Conservation (phyloP, 768 basidiomycete species). For the Psilocybe azurescens region DNA sequence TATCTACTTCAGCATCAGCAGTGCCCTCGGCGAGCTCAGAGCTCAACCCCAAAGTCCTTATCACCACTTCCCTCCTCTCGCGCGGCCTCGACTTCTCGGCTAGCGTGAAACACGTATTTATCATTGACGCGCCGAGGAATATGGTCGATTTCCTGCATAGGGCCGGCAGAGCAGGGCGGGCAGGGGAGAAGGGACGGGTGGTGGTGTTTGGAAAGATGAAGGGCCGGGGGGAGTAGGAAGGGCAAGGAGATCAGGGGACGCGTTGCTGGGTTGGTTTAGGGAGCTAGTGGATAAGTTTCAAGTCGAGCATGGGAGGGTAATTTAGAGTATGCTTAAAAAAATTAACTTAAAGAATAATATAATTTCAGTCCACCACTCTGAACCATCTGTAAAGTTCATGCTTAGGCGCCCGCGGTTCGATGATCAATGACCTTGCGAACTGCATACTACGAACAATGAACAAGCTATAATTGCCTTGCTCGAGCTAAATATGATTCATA, state of each 20-base stretch:
- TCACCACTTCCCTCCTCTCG: constrained; percentile 91
- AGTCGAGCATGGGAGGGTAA: no score
- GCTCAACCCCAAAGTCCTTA: constrained; percentile 64
- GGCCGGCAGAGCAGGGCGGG: constrained; percentile 83
- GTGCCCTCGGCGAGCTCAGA: constrained; percentile 7
- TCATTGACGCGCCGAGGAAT: constrained; percentile 87
- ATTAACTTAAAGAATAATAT: no score
- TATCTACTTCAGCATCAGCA: constrained; percentile 22
- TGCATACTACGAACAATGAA: no score
- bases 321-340: no score
- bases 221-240: constrained; percentile 61
- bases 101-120: constrained; percentile 79
- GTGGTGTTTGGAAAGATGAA: constrained; percentile 76
- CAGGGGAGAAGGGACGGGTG: constrained; percentile 72
- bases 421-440: no score
- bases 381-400: no score
- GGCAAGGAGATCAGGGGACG: constrained; percentile 56
- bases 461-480: no score
- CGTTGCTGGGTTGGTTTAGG: constrained; percentile 38
- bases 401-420: no score
- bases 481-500: no score
- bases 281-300: neutral
- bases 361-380: no score
- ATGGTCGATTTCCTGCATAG: constrained; percentile 93
- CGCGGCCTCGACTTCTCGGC: constrained; percentile 90